These are phyloP conservation scores for Cercis canadensis DNA, from an alignment of 306 rosid species.

Conservation along the genomic window DNA sequence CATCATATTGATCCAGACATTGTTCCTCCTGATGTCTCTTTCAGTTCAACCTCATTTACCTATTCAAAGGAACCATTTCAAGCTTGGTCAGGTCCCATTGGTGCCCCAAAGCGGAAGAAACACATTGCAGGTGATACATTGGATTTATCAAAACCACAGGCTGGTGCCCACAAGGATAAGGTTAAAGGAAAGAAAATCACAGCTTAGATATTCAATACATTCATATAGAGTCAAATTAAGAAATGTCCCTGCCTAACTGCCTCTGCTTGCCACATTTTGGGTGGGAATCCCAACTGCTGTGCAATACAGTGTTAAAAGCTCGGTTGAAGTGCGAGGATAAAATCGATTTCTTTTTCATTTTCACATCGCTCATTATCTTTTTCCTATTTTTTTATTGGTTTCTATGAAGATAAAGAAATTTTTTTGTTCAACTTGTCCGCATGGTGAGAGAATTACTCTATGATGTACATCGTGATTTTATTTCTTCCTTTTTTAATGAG, in stretches of 20 bases:
- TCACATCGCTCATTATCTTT: constrained; percentile 38
- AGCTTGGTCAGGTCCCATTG: constrained; percentile 91
- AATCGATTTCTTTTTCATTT: constrained; percentile 24
- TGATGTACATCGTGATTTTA: constrained; percentile 56
- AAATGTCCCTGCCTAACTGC: constrained; percentile 31
- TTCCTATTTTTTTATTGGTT: constrained; percentile 35
- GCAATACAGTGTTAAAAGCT: constrained; percentile 26
- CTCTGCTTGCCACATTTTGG: constrained; percentile 22
- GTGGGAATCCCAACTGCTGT: constrained; percentile 35
- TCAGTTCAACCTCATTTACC: constrained; percentile 65
- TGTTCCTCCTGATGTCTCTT: constrained; percentile 73
- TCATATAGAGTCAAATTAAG: constrained; percentile 42
- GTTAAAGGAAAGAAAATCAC: constrained; percentile 67
- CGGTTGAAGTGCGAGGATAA: constrained; percentile 41
- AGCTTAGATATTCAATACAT: constrained; percentile 47
- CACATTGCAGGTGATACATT: constrained; percentile 52
- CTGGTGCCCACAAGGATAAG: constrained; percentile 47
- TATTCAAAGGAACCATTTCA: constrained; percentile 72
- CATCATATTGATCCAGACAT: constrained; percentile 80
- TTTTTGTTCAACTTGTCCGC: constrained; percentile 45
- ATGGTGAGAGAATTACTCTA: constrained; percentile 44
- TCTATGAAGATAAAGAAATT: constrained; percentile 14
- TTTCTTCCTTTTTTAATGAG: constrained; percentile 30
- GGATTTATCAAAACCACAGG: constrained; percentile 52
- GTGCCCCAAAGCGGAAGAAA: constrained; percentile 68